These are phyloP conservation scores for Hyaloscypha variabilis DNA, from an alignment of 495 filamentous ascomycete species.

Conservation along the genomic window DNA sequence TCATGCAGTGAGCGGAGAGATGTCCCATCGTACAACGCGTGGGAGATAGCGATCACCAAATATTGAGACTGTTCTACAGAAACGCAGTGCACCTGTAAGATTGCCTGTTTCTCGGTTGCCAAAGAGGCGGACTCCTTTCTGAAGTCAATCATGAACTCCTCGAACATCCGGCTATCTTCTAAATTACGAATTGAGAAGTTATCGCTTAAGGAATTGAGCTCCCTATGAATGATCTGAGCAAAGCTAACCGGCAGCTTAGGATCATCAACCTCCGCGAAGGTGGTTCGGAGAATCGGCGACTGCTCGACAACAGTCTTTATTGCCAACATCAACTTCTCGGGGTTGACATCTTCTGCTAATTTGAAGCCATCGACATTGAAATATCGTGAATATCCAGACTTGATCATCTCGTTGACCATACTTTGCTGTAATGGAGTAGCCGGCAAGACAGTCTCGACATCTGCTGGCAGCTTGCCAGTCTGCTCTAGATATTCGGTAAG, in stretches of 20 bases:
- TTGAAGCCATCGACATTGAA: slow-evolving; percentile 78
- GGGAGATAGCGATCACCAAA: slow-evolving; percentile 71
- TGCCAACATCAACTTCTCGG: slow-evolving; percentile 54
- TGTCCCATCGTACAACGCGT: slow-evolving; percentile 81
- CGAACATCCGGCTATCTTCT: slow-evolving; percentile 24
- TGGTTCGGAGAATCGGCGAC: slow-evolving; percentile 74
- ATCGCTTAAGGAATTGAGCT: background rate
- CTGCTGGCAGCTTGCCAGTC: slow-evolving; percentile 33
- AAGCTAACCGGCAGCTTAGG: slow-evolving; percentile 55
- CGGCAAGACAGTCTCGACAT: slow-evolving; percentile 59
- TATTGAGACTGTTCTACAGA: slow-evolving; percentile 41
- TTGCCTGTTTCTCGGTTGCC: slow-evolving; percentile 4
- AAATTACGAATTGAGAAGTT: slow-evolving; percentile 14
- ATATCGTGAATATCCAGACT: slow-evolving; percentile 67
- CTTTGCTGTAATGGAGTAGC: slow-evolving; percentile 79
- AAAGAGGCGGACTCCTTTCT: slow-evolving; percentile 3
- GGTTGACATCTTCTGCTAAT: slow-evolving; percentile 50
- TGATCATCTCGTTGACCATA: slow-evolving; percentile 76
- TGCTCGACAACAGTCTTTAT: slow-evolving; percentile 59
- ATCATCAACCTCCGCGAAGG: slow-evolving; percentile 65
- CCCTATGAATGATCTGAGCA: slow-evolving; percentile 62
- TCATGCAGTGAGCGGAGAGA: slow-evolving; percentile 67
- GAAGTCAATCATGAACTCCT: slow-evolving; percentile 30
- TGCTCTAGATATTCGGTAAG: slow-evolving; percentile 40
- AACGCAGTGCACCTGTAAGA: slow-evolving; percentile 47